Percentiles rank a stretch among this genome's conserved stretches.
Evolutionary conservation across 345 rosid species (phyloP).

Genomic region (Triadica sebifera): DNA sequence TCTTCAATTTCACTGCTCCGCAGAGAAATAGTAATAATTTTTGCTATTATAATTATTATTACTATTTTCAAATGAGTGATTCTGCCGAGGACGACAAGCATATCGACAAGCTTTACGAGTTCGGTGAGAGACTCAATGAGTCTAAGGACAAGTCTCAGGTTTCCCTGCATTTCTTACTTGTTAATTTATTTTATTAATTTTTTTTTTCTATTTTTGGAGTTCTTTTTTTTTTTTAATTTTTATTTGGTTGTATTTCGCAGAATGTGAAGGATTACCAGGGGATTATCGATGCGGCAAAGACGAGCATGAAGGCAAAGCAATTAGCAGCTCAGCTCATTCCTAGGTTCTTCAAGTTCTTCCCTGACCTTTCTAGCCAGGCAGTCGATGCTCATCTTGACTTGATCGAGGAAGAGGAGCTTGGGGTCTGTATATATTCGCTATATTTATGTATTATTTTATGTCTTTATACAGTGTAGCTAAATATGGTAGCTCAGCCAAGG

Average conservation of each 20-base stretch:
- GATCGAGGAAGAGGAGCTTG: slow-evolving; percentile 89
- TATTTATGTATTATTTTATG: background rate
- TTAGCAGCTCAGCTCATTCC: slow-evolving; percentile 98
- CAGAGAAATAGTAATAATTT: background rate
- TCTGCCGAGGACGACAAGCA: slow-evolving; percentile 60
- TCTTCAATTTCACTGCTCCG: slow-evolving; percentile 8
- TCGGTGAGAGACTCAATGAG: slow-evolving; percentile 88
- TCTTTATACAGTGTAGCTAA: background rate
- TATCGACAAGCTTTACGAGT: slow-evolving; percentile 97
- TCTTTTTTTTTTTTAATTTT: background rate
- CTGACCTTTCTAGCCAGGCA: slow-evolving; percentile 63
- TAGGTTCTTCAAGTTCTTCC: slow-evolving; percentile 95
- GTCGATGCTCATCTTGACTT: slow-evolving; percentile 79
- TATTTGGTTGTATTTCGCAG: slow-evolving; percentile 29
- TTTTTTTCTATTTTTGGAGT: background rate
- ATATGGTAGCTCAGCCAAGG: background rate
- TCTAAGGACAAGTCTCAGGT: slow-evolving; percentile 98
- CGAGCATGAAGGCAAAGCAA: slow-evolving; percentile 83
- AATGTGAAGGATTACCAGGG: slow-evolving; percentile 87
- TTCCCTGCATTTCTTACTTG: background rate
- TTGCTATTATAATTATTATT: background rate
- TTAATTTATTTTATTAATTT: slow-evolving; percentile 22
- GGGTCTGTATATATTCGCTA: slow-evolving; percentile 44
- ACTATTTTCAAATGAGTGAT: slow-evolving; percentile 52
- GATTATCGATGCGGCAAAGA: slow-evolving; percentile 68